Base-by-base conservation (phyloP, 169 alveolate species). In the Ophryocystis elektroscirrha region DNA sequence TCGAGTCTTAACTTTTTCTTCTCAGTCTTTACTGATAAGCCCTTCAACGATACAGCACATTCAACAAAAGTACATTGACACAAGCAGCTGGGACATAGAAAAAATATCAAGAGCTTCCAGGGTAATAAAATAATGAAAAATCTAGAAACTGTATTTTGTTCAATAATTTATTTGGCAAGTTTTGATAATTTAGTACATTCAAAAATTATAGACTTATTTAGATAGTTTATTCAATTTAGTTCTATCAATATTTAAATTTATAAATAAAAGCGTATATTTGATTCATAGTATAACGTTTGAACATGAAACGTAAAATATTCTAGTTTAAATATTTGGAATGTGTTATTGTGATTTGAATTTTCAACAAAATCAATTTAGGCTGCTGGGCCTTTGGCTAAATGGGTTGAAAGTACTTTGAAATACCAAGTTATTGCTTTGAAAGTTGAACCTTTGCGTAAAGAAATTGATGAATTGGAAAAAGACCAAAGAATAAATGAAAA, bases 61-160 rank as follows among this genome's bases (percentile, higher is more conserved):
- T 37, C 63, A 64, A 44, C 55, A 71, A 23, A 72, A 78, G 44
- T 76, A 74, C 45, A 29, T 78, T 20, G 59, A 74, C 19, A 64
- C 77, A 9, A 73, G 77, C 23, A 91, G 81, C 37, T 92, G 97
- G 96, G 85, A 86, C 53, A 76, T 83, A 9, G 90, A 74, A 18
- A 68, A 74, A 57, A 89, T 92, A 27, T 68, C 67, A 65, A 75
- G 71, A 41, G 96, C 97, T 19, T 81, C 93, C 20, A 68, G 80
- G 61, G 98, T 96, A 71, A 71, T 32, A 32, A 12, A 32, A 12
- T 12, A 12, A 12, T 12, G 39, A 12, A 12, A 32, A 32, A 32
- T 12, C 39, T 32, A 12, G 12, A 32, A 12, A 12, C 12, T 12
- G 12, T 32, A 12, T 12, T 32, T 32, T 12, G n/a, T 12, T 32